These are phyloP conservation scores for Cercospora berteroae DNA, from an alignment of 2,329 filamentous ascomycete genomes.

Conservation along the genomic window DNA sequence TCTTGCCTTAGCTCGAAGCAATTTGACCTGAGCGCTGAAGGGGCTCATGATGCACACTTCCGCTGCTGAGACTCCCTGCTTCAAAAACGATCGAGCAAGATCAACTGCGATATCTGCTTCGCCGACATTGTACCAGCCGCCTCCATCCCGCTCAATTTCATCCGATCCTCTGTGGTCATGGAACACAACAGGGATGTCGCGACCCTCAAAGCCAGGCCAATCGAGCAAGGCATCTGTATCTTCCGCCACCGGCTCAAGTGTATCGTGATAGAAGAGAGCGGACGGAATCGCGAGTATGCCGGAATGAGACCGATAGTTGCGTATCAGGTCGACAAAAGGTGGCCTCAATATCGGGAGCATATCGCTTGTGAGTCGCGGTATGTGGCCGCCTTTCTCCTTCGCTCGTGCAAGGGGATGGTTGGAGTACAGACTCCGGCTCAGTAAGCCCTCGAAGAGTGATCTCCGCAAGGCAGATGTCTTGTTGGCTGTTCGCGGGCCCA, in stretches of 20 bases:
- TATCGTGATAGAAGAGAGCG: conserved; percentile 31
- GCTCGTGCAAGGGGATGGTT: conserved; percentile 31
- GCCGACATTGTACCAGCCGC: conserved; percentile 31
- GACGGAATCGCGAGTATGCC: conserved; percentile 30
- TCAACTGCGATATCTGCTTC: conserved; percentile 27
- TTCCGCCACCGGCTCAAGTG: conserved; percentile 27
- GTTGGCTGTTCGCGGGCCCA: conserved; percentile 31
- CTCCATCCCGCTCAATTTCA: conserved; percentile 32
- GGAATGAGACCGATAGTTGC: conserved; percentile 33
- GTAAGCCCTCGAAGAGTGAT: conserved; percentile 30
- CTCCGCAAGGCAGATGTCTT: conserved; percentile 21
- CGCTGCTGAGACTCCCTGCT: conserved; percentile 14
- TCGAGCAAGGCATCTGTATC: conserved; percentile 22
- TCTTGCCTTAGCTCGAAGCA: conserved; percentile 25
- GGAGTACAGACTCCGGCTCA: conserved; percentile 23
- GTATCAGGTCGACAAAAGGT: conserved; percentile 30
- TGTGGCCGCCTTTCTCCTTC: conserved; percentile 20
- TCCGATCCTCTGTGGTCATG: conserved; percentile 21
- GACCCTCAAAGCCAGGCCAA: conserved; percentile 26
- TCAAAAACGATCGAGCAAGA: conserved; percentile 25
- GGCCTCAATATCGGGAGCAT: conserved; percentile 31
- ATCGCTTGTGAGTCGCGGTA: conserved; percentile 27
- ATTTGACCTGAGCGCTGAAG: conserved; percentile 30
- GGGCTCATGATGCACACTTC: conserved; percentile 34
- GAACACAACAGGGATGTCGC: conserved; percentile 28